These are phyloP conservation scores for Oryza rufipogon DNA, from an alignment of 176 grass and related monocot genomes.

Conservation along the genomic window DNA sequence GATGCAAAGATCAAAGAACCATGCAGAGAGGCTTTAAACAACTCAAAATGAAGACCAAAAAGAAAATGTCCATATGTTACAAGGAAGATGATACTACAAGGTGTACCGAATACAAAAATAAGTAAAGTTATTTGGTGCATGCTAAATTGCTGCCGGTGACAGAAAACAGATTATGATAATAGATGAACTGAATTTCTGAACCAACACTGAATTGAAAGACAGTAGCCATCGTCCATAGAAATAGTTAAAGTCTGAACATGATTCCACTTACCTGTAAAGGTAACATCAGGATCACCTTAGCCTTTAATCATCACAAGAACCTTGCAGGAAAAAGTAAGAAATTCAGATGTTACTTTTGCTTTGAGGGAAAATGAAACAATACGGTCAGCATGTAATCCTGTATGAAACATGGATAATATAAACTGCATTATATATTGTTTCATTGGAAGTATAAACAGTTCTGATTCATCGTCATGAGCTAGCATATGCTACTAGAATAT, in stretches of 20 bases:
- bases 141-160: not conserved
- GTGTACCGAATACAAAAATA: not conserved
- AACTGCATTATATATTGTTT: not conserved
- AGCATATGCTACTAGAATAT: no score
- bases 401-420: not conserved
- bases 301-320: not conserved
- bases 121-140: not conserved
- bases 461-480: not conserved
- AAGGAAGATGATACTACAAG: not conserved
- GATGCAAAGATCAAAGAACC: not conserved
- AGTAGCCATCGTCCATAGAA: not conserved
- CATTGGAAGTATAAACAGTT: not conserved
- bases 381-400: not conserved
- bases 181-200: not conserved
- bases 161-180: not conserved
- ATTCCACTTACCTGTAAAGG: not conserved
- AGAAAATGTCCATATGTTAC: not conserved
- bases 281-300: not conserved
- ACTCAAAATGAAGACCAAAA: not conserved
- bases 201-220: not conserved
- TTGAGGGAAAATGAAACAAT: not conserved
- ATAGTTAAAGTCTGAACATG: not conserved
- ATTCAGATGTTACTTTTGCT: not conserved
- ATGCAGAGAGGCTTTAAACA: not conserved
- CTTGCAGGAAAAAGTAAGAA: not conserved